phyloP scores from a whole-genome alignment of 371 early-diverging fungal genomes.

The Apophysomyces variabilis region DNA sequence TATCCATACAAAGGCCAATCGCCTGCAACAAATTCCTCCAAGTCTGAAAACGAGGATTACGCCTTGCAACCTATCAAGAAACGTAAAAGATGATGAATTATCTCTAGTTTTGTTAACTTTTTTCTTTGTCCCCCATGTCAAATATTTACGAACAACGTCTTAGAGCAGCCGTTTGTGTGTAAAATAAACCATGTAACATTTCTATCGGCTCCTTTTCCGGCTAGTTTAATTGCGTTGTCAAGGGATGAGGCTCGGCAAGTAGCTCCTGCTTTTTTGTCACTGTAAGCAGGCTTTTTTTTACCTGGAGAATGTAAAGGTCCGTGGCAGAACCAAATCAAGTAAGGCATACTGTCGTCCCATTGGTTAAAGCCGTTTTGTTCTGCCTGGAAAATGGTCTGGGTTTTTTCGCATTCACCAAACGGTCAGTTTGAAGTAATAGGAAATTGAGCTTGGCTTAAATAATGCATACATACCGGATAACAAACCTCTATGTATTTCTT shows the following conservation, averaged over 20 bases:
- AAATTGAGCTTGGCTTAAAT: too few relatives aligned
- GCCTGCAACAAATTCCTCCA: conserved; percentile 10
- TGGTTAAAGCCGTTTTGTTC: not conserved
- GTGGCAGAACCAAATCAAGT: conserved; percentile 2
- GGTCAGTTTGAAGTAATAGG: too few relatives aligned
- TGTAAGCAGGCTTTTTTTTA: not conserved
- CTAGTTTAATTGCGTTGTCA: conserved; percentile 1
- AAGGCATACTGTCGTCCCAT: not conserved
- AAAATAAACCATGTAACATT: conserved; percentile 12
- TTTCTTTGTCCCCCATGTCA: conserved; percentile 13
- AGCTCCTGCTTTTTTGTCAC: conserved; percentile 8
- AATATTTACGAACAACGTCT: conserved; percentile 10
- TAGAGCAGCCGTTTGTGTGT: conserved; percentile 12
- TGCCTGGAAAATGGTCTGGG: not conserved
- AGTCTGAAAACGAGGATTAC: conserved; percentile 20
- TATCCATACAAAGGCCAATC: conserved; percentile 14
- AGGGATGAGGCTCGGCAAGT: conserved; percentile 11
- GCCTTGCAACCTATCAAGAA: conserved; percentile 27
- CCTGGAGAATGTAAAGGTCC: conserved; percentile 1
- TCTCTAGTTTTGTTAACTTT: not conserved
- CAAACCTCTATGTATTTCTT: too few relatives aligned
- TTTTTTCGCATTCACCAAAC: not conserved
- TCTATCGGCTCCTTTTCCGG: conserved; percentile 10
- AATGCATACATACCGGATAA: too few relatives aligned
- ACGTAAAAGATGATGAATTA: conserved; percentile 28